Evolutionary conservation across 257 asterid genomes (phyloP).

Genomic region (Gardenia jasminoides): DNA sequence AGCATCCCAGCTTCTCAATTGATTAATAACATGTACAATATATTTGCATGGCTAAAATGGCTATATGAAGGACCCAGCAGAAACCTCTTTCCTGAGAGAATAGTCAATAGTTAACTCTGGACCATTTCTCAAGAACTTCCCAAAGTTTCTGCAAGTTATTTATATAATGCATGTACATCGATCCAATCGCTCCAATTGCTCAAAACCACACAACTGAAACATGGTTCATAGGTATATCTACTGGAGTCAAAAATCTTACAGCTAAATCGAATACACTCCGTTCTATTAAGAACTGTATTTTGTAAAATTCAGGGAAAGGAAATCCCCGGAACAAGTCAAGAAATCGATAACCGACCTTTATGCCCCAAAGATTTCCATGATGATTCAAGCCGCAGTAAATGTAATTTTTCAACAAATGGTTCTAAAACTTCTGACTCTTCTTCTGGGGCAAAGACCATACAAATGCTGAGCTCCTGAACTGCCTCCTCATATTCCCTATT

Average conservation of each 20-base stretch:
- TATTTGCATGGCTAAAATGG: not conserved
- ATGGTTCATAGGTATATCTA: not conserved
- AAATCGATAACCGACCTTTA: conserved; percentile 49
- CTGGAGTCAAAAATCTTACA: not conserved
- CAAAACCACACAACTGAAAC: not conserved
- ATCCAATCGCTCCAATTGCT: not conserved
- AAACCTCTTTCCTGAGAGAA: not conserved
- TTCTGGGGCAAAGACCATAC: conserved; percentile 97
- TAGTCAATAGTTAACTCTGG: not conserved
- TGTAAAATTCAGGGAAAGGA: not conserved
- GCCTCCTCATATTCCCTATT: conserved; percentile 82
- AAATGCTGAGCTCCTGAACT: conserved; percentile 93
- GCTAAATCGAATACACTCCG: not conserved
- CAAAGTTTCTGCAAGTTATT: not conserved
- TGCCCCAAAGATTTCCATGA: conserved; percentile 66
- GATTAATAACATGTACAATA: not conserved
- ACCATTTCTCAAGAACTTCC: not conserved
- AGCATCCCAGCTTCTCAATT: not conserved
- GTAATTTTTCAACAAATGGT: conserved; percentile 78
- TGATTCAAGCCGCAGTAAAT: conserved; percentile 59
- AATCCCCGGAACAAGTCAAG: conserved; percentile 29
- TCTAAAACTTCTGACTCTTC: conserved; percentile 73
- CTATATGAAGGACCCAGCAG: not conserved
- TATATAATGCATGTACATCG: not conserved
- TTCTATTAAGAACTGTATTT: not conserved